Percentiles rank a stretch among this genome's conserved stretches.
phyloP scores from a whole-genome alignment of 2,329 filamentous ascomycete species.

The Chaetomiaceae sp. region DNA sequence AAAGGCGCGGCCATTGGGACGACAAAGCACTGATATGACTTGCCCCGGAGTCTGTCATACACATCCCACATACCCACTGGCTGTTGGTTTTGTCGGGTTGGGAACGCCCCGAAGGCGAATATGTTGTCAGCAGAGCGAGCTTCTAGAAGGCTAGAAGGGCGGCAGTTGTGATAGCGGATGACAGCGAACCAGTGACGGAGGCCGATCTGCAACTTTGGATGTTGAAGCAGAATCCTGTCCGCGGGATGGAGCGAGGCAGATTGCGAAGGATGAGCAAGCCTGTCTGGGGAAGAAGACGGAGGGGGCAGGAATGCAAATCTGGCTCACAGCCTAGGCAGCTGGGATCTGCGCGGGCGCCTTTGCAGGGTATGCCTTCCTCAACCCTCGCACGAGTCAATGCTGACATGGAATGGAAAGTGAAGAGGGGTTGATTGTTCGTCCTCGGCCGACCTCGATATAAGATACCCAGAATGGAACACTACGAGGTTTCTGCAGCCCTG shows the following conservation, averaged over 20 bases:
- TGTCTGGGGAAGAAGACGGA: neutral
- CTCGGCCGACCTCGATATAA: slow-evolving; percentile 4
- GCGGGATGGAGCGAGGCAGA: too few relatives aligned
- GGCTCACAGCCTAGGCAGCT: neutral
- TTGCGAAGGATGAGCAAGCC: neutral
- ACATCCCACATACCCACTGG: too few relatives aligned
- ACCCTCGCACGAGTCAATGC: slow-evolving; percentile 9
- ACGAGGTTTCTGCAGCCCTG: slow-evolving; percentile 1
- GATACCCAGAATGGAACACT: slow-evolving; percentile 17
- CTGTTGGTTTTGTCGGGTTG: too few relatives aligned
- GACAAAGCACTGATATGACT: slow-evolving; percentile 71
- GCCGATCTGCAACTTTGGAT: too few relatives aligned
- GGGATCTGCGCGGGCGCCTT: neutral
- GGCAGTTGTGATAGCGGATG: too few relatives aligned
- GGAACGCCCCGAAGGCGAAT: too few relatives aligned
- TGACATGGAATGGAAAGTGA: slow-evolving; percentile 14
- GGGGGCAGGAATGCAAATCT: neutral
- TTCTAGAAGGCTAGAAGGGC: too few relatives aligned
- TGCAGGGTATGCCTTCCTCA: neutral
- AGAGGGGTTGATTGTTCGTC: slow-evolving; percentile 1
- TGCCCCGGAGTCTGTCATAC: too few relatives aligned
- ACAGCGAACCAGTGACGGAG: too few relatives aligned
- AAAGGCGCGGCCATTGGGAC: slow-evolving; percentile 76
- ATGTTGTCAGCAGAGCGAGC: too few relatives aligned
- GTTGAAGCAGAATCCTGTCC: too few relatives aligned